Base-by-base conservation (phyloP, 108 stramenopile species). In the Chaetoceros muelleri region DNA sequence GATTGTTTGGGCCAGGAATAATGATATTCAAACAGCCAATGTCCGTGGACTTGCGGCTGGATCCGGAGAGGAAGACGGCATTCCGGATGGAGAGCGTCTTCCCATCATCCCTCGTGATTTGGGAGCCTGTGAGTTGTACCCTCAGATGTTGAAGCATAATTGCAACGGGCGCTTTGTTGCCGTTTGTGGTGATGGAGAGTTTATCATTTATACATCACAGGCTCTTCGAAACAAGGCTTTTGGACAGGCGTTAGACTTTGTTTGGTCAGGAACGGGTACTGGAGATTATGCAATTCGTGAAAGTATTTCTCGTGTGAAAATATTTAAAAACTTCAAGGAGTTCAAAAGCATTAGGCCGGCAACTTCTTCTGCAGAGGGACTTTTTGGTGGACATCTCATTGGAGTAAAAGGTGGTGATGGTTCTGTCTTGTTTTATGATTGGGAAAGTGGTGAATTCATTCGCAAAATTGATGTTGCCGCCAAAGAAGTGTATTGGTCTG, bases 141-240 rank as follows among this genome's bases (percentile, higher is more conserved):
- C 98, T 22, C 95, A 96, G 60, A 78, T 67, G 55, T 74, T 99
- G 18, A 72, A 65, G 64, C 98, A 99, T 82, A 99, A 99, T 73
- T 96, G 95, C 81, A 99, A 99, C 61, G 98, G 98, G 13, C 91
- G 95, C 29, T 99, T 99, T 72, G 69, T 98, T 44, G 89, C 90
- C 52, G 96, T 97, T 7, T 95, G 95, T 55, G 98, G 96, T 20
- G 98, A 99, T 72, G 96, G 96, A n/a, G 98, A 99, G 71, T 99
- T 95, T 73, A 97, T 99, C 65, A 97, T 99, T 61, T 99, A 99
- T 75, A 99, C 98, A 3, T 74, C 96, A 21, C 93, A 95, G 74
- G 96, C 95, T 16, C 81, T 98, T 40, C 67, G 98, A 46, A 96
- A 96, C 87, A 98, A 98, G 72, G 89, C 94, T 20, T 99, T 98